Conservation (phyloP, 1,284 basidiomycete species). For the Apiotrichum mycotoxinovorans region DNA sequence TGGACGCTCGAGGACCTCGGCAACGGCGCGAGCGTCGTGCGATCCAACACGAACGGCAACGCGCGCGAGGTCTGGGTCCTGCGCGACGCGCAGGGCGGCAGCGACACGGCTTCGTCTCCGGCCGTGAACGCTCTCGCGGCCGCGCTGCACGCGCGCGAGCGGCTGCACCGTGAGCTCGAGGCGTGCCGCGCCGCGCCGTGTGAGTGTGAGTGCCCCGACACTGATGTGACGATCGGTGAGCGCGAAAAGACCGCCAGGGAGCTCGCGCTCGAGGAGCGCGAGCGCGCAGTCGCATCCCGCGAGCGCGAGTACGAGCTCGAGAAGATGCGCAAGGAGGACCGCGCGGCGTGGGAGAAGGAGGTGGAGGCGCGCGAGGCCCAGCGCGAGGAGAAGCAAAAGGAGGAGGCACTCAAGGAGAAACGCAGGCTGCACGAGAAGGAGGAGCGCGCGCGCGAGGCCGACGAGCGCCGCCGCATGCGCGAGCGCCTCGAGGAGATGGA, state of each 20-base stretch:
- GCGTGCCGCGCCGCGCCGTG: constrained; percentile 16
- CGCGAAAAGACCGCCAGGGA: neutral
- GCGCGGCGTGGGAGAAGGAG: constrained; percentile 3
- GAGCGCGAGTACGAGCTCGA: neutral
- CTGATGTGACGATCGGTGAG: neutral
- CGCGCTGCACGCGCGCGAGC: constrained; percentile 34
- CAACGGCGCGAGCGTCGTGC: constrained; percentile 35
- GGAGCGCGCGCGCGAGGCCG: constrained; percentile 11
- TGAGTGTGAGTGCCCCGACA: neutral
- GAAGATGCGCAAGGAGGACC: neutral
- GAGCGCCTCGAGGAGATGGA: constrained; percentile 38
- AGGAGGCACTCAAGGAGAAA: neutral
- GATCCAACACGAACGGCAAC: constrained; percentile 11
- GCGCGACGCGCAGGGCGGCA: constrained; percentile 17
- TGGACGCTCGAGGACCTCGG: constrained; percentile 44
- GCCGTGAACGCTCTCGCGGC: constrained; percentile 32
- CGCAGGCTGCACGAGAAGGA: neutral
- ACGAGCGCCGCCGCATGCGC: constrained; percentile 9
- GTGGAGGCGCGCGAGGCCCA: neutral
- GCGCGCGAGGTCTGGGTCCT: constrained; percentile 46
- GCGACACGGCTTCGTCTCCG: neutral
- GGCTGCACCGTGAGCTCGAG: constrained; percentile 27
- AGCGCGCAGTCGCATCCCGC: neutral
- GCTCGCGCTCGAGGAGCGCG: neutral
- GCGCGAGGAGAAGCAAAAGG: neutral